Base-by-base conservation (phyloP, 2,329 filamentous ascomycete species). In the Colletotrichum brevisporum region DNA sequence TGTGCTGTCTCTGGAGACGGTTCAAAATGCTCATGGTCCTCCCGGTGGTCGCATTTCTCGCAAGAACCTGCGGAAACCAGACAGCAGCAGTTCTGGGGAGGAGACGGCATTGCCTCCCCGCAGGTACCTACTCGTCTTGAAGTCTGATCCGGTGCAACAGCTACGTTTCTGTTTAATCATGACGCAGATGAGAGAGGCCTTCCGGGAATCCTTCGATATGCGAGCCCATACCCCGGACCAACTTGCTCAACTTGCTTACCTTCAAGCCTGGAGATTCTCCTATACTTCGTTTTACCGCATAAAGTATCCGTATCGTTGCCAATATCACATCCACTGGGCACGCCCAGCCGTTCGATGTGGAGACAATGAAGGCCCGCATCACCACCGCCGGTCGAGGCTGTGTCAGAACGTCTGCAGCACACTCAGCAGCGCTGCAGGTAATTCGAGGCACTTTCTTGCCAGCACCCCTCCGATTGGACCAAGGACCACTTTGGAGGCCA, bases 311-410 rank as follows among this genome's bases (percentile, higher is more conserved):
- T 15, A 41, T 31, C 27, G 18, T 31, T 21, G 45, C 41, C 43
- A 27, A 27, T 50, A 26, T 16, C 3, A 50, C 24, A 50, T 18
- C 13, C 6, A 50, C n/a, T 26, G 47, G 47, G 5, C 3, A 50
- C 9, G 18, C 18, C 21, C 57, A 10, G 58, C 8, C 39, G 39
- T 50, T 12, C 13, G 53, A 18, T 18, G 60, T 64, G 60, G 65
- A 53, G 26, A 24, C 18, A 39, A 39, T 21, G 24, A 13, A 45
- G 58, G 58, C 43, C 36, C 45, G 52, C 59, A 31, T 45, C 24
- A 50, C 45, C 18, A 31, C 48, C n/a, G 26, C 12, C 18, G 39
- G 24, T 52, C n/a, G 52, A 63, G 59, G 64, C 64, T 47, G 59
- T 67, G 64, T 57, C 18, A 45, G 12, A 12, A 52, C 27, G 21